phyloP scores from a whole-genome alignment of 2,329 filamentous ascomycete genomes.

The Metarhizium humberi region DNA sequence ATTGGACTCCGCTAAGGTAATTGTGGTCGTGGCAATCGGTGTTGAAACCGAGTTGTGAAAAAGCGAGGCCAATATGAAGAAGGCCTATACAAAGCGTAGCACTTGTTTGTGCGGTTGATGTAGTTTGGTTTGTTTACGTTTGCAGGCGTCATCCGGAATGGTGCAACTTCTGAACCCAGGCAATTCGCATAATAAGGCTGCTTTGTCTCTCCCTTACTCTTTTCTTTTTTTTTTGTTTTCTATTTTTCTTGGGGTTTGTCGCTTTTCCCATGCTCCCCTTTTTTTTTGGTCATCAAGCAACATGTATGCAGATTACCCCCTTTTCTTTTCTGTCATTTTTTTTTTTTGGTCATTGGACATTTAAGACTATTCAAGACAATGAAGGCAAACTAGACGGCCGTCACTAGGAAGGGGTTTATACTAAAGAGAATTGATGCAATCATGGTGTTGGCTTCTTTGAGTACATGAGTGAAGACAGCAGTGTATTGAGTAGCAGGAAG shows the following conservation, averaged over 20 bases:
- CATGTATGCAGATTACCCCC: neutral
- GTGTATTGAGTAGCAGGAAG: too few relatives aligned
- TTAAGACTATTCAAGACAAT: neutral
- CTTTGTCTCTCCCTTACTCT: neutral
- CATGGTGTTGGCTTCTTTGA: neutral
- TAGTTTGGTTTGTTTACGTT: slow-evolving; percentile 5
- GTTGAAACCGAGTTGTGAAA: neutral
- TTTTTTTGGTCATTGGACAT: neutral
- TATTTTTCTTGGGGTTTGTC: neutral
- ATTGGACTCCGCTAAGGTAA: slow-evolving; percentile 63
- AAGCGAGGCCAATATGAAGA: neutral
- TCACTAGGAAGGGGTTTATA: neutral
- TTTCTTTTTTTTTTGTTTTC: neutral
- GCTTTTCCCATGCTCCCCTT: neutral
- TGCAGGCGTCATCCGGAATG: slow-evolving; percentile 9
- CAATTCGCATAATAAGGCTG: neutral
- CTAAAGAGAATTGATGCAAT: neutral
- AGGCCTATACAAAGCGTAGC: slow-evolving; percentile 1
- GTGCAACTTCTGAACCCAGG: neutral
- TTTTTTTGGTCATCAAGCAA: neutral
- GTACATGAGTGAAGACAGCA: too few relatives aligned
- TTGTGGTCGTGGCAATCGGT: neutral
- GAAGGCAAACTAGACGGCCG: neutral
- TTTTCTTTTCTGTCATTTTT: neutral
- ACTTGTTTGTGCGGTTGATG: slow-evolving; percentile 1